Evolutionary conservation across 257 asterid species (phyloP).

Genomic region (Plantago major): DNA sequence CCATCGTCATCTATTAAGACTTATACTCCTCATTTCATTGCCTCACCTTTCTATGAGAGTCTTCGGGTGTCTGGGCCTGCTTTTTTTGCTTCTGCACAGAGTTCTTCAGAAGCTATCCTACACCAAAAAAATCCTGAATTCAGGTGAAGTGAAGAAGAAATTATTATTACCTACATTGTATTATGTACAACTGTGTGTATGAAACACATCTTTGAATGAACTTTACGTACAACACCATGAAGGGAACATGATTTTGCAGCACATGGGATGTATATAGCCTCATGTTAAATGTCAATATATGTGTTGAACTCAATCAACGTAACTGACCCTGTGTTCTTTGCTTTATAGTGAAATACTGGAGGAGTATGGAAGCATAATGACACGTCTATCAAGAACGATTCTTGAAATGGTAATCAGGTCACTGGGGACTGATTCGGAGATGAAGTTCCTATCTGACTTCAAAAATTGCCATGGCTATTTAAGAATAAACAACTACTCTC

Average conservation of each 20-base stretch:
- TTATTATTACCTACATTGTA: not conserved
- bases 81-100: constrained; percentile 49
- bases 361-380: constrained; percentile 61
- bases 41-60: constrained; percentile 70
- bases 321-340: constrained; percentile 8
- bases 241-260: too few relatives aligned
- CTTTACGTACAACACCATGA: not conserved
- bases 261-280: too few relatives aligned
- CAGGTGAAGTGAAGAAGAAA: constrained; percentile 36
- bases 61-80: constrained; percentile 63
- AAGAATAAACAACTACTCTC: constrained; percentile 60
- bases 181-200: too few relatives aligned
- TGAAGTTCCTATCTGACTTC: constrained; percentile 42
- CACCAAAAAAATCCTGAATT: constrained; percentile 33
- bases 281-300: too few relatives aligned
- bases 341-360: constrained; percentile 29
- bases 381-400: constrained; percentile 37
- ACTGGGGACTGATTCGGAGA: constrained; percentile 30
- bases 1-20: constrained; percentile 42
- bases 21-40: constrained; percentile 72
- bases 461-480: constrained; percentile 56
- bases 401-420: constrained; percentile 37
- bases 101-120: constrained; percentile 45
- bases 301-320: not conserved
- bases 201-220: not conserved